Evolutionary conservation across 495 filamentous ascomycete species (phyloP).

Genomic region (Echria macrotheca): DNA sequence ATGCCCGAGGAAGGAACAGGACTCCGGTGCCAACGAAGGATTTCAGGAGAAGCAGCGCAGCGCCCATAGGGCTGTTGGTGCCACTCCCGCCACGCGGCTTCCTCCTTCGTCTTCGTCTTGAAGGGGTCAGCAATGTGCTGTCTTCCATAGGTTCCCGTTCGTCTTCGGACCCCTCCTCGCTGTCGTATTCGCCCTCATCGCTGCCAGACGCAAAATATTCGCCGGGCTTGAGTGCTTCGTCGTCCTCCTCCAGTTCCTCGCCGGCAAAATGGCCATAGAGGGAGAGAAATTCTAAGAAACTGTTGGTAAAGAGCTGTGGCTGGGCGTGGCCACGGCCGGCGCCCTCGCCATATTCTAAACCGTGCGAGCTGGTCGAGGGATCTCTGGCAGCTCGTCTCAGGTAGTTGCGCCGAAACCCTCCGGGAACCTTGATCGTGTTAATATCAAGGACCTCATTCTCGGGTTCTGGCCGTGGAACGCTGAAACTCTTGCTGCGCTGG

Average conservation of each 20-base stretch:
- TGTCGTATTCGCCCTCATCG: conserved; percentile 44
- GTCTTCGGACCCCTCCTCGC: conserved; percentile 51
- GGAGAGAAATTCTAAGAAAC: conserved; percentile 90
- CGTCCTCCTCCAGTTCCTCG: conserved; percentile 92
- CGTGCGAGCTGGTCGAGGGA: conserved; percentile 42
- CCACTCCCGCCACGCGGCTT: conserved; percentile 67
- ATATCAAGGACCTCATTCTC: conserved; percentile 78
- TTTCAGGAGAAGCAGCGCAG: conserved; percentile 80
- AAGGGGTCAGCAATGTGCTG: conserved; percentile 71
- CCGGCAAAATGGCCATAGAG: conserved; percentile 97
- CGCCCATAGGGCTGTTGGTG: conserved; percentile 64
- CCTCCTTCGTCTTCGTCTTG: conserved; percentile 61
- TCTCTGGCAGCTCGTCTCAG: conserved; percentile 63
- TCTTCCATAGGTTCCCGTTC: conserved; percentile 72
- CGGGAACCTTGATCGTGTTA: conserved; percentile 80
- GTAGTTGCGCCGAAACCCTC: conserved; percentile 88
- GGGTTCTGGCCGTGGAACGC: conserved; percentile 65
- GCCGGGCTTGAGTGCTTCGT: conserved; percentile 75
- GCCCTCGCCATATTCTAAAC: conserved; percentile 38
- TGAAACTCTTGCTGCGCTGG: conserved; percentile 80
- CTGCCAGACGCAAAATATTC: conserved; percentile 76
- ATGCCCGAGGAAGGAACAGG: conserved; percentile 87
- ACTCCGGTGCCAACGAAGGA: conserved; percentile 97
- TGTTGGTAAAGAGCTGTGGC: conserved; percentile 72
- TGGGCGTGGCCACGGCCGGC: conserved; percentile 31